Evolutionary conservation across 2,329 filamentous ascomycete species (phyloP).

Genomic region (Botrytis porri): DNA sequence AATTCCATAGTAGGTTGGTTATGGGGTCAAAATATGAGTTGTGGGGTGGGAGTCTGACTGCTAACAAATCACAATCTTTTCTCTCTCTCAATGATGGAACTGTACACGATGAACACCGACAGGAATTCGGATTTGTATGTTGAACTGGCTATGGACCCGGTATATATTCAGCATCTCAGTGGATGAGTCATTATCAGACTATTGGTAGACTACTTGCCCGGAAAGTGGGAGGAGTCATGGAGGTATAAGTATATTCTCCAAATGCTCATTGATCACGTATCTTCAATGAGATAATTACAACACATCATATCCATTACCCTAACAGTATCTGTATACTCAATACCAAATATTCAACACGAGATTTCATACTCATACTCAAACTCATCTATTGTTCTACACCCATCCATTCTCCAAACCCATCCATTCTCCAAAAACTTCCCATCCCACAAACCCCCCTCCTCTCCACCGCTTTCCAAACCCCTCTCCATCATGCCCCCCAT

Average conservation of each 20-base stretch:
- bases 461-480: not conserved
- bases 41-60: not conserved
- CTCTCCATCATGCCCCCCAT: not conserved
- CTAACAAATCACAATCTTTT: not conserved
- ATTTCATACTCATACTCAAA: not conserved
- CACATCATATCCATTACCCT: not conserved
- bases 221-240: constrained; percentile 1
- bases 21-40: not conserved
- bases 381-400: not conserved
- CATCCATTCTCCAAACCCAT: too few relatives aligned
- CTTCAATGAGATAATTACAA: not conserved
- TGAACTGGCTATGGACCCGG: not conserved
- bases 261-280: not conserved
- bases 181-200: constrained; percentile 1
- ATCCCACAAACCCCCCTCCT: not conserved
- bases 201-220: not conserved
- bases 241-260: not conserved
- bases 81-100: not conserved
- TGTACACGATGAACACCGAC: not conserved
- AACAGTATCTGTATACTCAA: not conserved
- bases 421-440: not conserved
- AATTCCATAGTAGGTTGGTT: not conserved
- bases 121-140: not conserved
- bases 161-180: not conserved
- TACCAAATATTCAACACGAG: too few relatives aligned